phyloP scores from a whole-genome alignment of 768 basidiomycete genomes.

The Austroboletus festivus region DNA sequence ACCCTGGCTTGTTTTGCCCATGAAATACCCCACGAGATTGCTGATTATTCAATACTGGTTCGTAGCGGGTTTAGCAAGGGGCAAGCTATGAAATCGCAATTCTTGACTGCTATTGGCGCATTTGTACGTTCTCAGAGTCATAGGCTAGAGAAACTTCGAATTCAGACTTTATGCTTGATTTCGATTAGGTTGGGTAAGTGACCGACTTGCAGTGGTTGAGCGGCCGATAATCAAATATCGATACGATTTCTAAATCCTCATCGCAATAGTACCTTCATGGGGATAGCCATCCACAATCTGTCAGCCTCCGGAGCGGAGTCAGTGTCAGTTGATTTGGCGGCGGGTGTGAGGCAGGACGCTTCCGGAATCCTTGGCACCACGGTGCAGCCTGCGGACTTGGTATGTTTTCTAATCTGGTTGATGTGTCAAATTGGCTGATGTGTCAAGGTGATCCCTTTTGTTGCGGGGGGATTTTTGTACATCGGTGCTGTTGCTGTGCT shows the following conservation, averaged over 20 bases:
- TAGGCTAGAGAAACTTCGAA: neutral
- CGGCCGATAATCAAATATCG: conserved; percentile 1
- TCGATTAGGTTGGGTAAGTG: conserved; percentile 36
- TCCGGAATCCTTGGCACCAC: conserved; percentile 83
- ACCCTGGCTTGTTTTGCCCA: conserved; percentile 95
- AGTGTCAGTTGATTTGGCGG: conserved; percentile 59
- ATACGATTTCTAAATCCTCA: neutral
- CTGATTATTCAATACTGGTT: conserved; percentile 93
- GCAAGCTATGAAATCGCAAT: conserved; percentile 93
- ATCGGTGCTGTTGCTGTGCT: conserved; percentile 91
- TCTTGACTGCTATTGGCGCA: conserved; percentile 87
- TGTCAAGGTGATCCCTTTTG: conserved; percentile 78
- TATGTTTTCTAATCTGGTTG: conserved; percentile 38
- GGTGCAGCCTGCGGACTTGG: conserved; percentile 73
- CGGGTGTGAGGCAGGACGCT: conserved; percentile 73
- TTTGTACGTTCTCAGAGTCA: conserved; percentile 52
- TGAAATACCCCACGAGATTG: conserved; percentile 95
- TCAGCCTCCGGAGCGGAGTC: conserved; percentile 47
- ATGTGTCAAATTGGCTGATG: conserved; percentile 11
- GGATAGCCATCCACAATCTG: conserved; percentile 78
- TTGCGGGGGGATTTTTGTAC: conserved; percentile 89
- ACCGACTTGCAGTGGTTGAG: neutral
- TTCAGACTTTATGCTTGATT: conserved; percentile 19
- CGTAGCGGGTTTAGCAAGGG: conserved; percentile 86
- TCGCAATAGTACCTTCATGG: conserved; percentile 73